phyloP scores from a whole-genome alignment of 176 grass and related monocot genomes.

The Leersia perrieri region DNA sequence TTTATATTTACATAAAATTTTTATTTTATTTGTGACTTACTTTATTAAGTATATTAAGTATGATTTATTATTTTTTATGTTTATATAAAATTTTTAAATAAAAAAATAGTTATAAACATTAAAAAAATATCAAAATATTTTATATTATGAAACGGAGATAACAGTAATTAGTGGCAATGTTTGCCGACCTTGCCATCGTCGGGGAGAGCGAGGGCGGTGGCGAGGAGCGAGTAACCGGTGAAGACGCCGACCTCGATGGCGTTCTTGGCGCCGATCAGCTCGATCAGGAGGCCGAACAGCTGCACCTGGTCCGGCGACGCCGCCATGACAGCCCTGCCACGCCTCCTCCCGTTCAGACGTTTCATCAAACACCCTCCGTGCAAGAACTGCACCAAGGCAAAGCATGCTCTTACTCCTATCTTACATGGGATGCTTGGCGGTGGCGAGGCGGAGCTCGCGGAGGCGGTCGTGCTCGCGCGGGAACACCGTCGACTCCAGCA shows the following conservation, averaged over 20 bases:
- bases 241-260: slow-evolving; percentile 69
- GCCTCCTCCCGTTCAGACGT: neutral
- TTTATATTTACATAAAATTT: too few species aligned
- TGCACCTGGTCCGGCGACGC: slow-evolving; percentile 59
- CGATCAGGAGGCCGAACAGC: slow-evolving; percentile 55
- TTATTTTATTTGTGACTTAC: too few species aligned
- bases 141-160: too few species aligned
- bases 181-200: slow-evolving; percentile 51
- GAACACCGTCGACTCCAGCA: slow-evolving; percentile 70
- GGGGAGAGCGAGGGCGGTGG: slow-evolving; percentile 53
- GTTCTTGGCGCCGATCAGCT: slow-evolving; percentile 65
- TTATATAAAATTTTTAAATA: too few species aligned
- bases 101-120: too few species aligned
- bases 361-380: slow-evolving; percentile 14
- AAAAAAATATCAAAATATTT: too few species aligned
- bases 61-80: too few species aligned
- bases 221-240: slow-evolving; percentile 78
- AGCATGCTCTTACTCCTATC: neutral
- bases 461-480: slow-evolving; percentile 62
- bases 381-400: neutral
- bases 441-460: slow-evolving; percentile 68
- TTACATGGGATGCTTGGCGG: slow-evolving; percentile 43
- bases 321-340: slow-evolving; percentile 45
- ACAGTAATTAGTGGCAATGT: neutral
- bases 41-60: too few species aligned